A percentile compares a stretch with the other conserved stretches of the same genome.
phyloP scores from a whole-genome alignment of 306 rosid genomes.

The Cucumis cinereus region DNA sequence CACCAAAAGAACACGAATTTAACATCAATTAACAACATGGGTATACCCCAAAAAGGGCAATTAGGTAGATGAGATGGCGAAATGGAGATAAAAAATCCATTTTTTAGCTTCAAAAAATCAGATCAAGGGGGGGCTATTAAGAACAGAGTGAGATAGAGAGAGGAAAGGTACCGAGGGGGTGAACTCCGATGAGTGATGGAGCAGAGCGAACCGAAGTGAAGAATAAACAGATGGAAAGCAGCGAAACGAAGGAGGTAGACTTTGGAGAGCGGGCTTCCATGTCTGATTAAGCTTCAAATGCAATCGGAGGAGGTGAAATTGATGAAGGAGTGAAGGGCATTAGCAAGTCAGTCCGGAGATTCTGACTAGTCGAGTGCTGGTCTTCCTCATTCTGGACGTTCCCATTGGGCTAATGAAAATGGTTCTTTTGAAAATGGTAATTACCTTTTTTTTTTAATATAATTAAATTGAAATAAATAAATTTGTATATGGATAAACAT shows the following conservation, averaged over 20 bases:
- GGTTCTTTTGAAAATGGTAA: not conserved
- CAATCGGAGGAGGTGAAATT: not conserved
- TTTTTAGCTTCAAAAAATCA: not conserved
- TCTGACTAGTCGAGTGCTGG: not conserved
- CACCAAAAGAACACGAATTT: not conserved
- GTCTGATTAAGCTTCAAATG: not conserved
- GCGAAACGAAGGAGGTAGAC: slow-evolving; percentile 1
- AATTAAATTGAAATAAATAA: too few relatives aligned
- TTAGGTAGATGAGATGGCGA: not conserved
- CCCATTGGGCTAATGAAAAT: not conserved
- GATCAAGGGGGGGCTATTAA: not conserved
- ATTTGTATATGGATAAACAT: too few relatives aligned
- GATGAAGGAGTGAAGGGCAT: not conserved
- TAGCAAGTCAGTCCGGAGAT: not conserved
- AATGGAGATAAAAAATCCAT: not conserved
- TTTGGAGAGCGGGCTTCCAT: slow-evolving; percentile 13
- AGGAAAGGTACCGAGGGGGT: slow-evolving; percentile 48
- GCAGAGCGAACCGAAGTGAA: slow-evolving; percentile 17
- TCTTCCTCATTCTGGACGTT: not conserved
- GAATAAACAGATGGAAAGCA: slow-evolving; percentile 23
- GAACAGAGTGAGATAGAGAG: not conserved
- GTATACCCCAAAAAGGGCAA: slow-evolving; percentile 1
- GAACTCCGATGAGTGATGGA: slow-evolving; percentile 45
- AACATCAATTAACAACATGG: slow-evolving; percentile 5
- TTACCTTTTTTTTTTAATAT: not conserved